These are phyloP conservation scores for Ceratocystis colombiana DNA, from an alignment of 2,329 filamentous ascomycete genomes.

Conservation along the genomic window DNA sequence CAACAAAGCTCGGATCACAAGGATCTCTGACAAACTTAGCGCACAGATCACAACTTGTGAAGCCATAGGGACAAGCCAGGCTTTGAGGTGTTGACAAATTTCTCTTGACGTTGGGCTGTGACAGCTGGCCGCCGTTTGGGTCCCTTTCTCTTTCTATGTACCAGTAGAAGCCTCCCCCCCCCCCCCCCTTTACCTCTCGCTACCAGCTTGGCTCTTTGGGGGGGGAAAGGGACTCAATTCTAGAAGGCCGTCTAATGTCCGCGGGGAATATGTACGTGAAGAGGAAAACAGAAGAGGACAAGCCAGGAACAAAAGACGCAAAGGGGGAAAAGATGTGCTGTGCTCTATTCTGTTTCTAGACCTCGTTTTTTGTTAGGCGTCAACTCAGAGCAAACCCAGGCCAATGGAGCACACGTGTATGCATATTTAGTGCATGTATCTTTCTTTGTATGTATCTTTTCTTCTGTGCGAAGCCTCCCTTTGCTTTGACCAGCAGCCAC, in stretches of 20 bases:
- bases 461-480: too few relatives aligned
- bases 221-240: neutral
- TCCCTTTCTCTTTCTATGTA: neutral
- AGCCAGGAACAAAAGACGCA: neutral
- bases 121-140: neutral
- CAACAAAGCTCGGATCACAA: conserved; percentile 14
- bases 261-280: neutral
- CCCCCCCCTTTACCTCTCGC: neutral
- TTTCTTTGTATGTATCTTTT: too few relatives aligned
- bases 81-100: neutral
- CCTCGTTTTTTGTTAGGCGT: neutral
- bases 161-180: neutral
- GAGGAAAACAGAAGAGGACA: neutral
- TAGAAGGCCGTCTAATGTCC: neutral
- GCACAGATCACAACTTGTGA: conserved; percentile 2
- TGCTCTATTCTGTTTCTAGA: neutral
- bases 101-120: too few relatives aligned
- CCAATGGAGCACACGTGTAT: neutral
- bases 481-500: too few relatives aligned
- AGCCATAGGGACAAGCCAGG: neutral
- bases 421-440: neutral
- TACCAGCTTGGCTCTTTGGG: neutral
- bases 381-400: neutral
- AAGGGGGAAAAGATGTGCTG: conserved; percentile 2
- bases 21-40: neutral